Evolutionary conservation across 768 basidiomycete genomes (phyloP).

Genomic region (Boletus patriciae): DNA sequence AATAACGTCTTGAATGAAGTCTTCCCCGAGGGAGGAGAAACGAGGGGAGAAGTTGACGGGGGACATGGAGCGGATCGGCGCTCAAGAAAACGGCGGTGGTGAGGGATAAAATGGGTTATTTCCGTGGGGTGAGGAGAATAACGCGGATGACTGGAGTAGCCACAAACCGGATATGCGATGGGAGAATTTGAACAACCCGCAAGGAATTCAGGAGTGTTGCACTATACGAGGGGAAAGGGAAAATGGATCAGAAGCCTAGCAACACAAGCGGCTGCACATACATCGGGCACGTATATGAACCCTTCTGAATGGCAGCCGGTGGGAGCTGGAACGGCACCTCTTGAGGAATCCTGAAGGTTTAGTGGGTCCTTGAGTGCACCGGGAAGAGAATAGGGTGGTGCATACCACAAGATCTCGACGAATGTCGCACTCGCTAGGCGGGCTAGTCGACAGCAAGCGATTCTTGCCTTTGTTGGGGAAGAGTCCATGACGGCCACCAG

Average conservation of each 20-base stretch:
- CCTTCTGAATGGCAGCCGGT: constrained; percentile 6
- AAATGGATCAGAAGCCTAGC: not conserved
- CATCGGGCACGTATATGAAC: constrained; percentile 32
- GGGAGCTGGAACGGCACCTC: not conserved
- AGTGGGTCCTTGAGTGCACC: not conserved
- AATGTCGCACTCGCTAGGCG: not conserved
- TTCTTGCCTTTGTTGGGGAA: constrained; percentile 23
- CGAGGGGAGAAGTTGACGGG: constrained; percentile 9
- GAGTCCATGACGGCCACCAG: not conserved
- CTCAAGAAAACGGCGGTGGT: constrained; percentile 8
- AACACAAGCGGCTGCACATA: constrained; percentile 9
- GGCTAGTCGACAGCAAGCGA: constrained; percentile 12
- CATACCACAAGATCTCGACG: constrained; percentile 14
- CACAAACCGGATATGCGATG: constrained; percentile 30
- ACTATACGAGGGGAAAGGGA: constrained; percentile 3
- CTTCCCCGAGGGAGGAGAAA: constrained; percentile 18
- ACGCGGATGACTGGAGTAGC: constrained; percentile 29
- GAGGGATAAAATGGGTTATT: constrained; percentile 6
- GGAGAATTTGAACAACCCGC: constrained; percentile 33
- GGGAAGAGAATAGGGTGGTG: not conserved
- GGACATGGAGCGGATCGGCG: constrained; percentile 23
- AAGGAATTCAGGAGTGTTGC: constrained; percentile 33
- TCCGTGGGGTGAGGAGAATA: constrained; percentile 1
- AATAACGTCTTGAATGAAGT: constrained; percentile 27
- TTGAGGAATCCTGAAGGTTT: constrained; percentile 14